Evolutionary conservation across 2,329 filamentous ascomycete species (phyloP).

Genomic region (Penicillium sp.): DNA sequence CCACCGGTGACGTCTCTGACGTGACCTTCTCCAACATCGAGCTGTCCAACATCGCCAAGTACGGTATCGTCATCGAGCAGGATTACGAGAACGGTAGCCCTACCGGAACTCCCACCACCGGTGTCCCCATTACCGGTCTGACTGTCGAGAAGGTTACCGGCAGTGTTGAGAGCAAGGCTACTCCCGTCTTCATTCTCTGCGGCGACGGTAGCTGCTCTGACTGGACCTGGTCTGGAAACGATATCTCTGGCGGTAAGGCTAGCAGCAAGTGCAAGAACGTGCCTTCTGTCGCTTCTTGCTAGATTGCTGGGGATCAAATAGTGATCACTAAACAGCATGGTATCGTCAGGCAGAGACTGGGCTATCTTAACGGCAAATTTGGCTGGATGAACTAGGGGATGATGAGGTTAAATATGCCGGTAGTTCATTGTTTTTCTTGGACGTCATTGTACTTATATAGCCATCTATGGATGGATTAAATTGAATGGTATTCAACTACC

Average conservation of each 20-base stretch:
- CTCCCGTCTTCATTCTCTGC: conserved; percentile 55
- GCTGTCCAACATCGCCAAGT: conserved; percentile 47
- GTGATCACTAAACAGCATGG: neutral
- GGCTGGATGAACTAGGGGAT: neutral
- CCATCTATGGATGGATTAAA: neutral
- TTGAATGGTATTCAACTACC: neutral
- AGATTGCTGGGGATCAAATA: neutral
- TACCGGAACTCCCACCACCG: conserved; percentile 36
- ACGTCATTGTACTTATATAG: neutral
- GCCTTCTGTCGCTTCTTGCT: conserved; percentile 38
- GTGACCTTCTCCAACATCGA: conserved; percentile 55
- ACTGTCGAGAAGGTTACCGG: conserved; percentile 37
- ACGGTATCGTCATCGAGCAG: conserved; percentile 59
- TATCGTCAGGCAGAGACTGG: neutral
- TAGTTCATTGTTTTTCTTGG: neutral
- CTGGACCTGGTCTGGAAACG: conserved; percentile 54
- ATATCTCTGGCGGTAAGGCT: conserved; percentile 52
- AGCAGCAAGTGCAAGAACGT: conserved; percentile 42
- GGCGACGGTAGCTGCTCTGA: conserved; percentile 50
- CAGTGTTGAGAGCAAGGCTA: conserved; percentile 32
- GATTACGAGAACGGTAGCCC: conserved; percentile 53
- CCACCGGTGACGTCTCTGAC: conserved; percentile 51
- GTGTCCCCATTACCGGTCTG: conserved; percentile 41
- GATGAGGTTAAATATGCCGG: neutral
- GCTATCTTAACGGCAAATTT: neutral